A percentile compares a stretch with the other conserved stretches of the same genome.
These are phyloP conservation scores for Pseudogymnoascus sp. DNA, from an alignment of 2,329 filamentous ascomycete genomes.

Conservation along the genomic window DNA sequence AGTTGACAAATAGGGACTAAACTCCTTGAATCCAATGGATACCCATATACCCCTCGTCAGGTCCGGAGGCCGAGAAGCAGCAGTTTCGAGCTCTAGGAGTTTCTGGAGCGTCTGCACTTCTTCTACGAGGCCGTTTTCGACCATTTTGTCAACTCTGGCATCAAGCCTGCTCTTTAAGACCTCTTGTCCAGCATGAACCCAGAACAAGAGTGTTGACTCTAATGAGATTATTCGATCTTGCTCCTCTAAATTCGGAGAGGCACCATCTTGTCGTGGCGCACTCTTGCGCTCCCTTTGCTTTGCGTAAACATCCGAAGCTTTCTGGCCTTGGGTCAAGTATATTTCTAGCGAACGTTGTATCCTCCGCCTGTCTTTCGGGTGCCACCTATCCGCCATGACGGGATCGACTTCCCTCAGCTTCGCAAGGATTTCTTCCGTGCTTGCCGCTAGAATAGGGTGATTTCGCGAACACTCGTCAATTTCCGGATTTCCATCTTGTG, in stretches of 20 bases:
- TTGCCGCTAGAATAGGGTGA: conserved; percentile 65
- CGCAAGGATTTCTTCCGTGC: conserved; percentile 65
- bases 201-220: conserved; percentile 58
- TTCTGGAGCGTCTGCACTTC: conserved; percentile 52
- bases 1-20: conserved; percentile 63
- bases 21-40: conserved; percentile 92
- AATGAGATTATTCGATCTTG: conserved; percentile 31
- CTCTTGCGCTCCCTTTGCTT: conserved; percentile 56
- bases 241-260: conserved; percentile 28
- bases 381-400: conserved; percentile 83
- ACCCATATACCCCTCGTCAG: conserved; percentile 85
- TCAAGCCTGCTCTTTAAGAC: conserved; percentile 66
- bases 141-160: conserved; percentile 76
- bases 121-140: conserved; percentile 56
- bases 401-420: conserved; percentile 79
- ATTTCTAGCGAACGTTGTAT: conserved; percentile 88
- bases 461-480: conserved; percentile 37
- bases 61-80: conserved; percentile 54
- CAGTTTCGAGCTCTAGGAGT: conserved; percentile 40
- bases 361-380: conserved; percentile 86
- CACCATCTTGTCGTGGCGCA: conserved; percentile 26
- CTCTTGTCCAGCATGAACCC: conserved; percentile 73
- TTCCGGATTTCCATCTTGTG: conserved; percentile 21
- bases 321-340: conserved; percentile 72
- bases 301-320: conserved; percentile 79